phyloP scores from a whole-genome alignment of 306 rosid species.

The Begonia loranthoides region DNA sequence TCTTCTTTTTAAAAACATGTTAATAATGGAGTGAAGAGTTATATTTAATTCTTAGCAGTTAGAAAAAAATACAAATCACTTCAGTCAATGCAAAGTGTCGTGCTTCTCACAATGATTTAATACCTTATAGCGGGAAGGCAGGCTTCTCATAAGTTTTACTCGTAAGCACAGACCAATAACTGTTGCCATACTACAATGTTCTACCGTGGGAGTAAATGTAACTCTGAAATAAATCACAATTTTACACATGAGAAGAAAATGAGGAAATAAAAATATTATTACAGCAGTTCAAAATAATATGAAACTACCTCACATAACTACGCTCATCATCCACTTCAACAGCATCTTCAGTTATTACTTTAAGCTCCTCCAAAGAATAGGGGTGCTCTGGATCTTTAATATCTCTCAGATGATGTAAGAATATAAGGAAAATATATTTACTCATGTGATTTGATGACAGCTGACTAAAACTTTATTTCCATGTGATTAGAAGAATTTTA shows the following conservation, averaged over 20 bases:
- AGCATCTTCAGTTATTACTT: slow-evolving; percentile 85
- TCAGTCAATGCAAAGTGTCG: too few relatives aligned
- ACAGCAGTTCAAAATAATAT: background rate
- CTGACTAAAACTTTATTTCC: too few relatives aligned
- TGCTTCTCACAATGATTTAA: too few relatives aligned
- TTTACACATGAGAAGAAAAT: slow-evolving; percentile 5
- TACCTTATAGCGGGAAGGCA: slow-evolving; percentile 88
- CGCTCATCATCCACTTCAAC: slow-evolving; percentile 59
- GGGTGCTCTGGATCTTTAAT: slow-evolving; percentile 96
- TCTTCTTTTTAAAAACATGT: too few relatives aligned
- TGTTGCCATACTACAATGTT: slow-evolving; percentile 96
- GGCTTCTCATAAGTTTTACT: slow-evolving; percentile 78
- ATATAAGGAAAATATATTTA: slow-evolving; percentile 31
- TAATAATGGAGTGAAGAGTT: too few relatives aligned
- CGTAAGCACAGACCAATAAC: slow-evolving; percentile 86
- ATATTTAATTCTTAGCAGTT: too few relatives aligned
- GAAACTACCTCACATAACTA: slow-evolving; percentile 60
- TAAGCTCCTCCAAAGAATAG: slow-evolving; percentile 89
- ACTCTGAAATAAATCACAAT: slow-evolving; percentile 39
- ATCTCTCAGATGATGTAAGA: slow-evolving; percentile 84
- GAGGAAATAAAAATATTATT: background rate
- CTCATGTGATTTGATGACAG: too few relatives aligned
- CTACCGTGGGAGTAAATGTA: slow-evolving; percentile 88
- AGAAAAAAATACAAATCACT: too few relatives aligned
- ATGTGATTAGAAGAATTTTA: too few relatives aligned